Evolutionary conservation across 192 early-diverging fungal genomes (phyloP).

Genomic region (Backusella australiensis): DNA sequence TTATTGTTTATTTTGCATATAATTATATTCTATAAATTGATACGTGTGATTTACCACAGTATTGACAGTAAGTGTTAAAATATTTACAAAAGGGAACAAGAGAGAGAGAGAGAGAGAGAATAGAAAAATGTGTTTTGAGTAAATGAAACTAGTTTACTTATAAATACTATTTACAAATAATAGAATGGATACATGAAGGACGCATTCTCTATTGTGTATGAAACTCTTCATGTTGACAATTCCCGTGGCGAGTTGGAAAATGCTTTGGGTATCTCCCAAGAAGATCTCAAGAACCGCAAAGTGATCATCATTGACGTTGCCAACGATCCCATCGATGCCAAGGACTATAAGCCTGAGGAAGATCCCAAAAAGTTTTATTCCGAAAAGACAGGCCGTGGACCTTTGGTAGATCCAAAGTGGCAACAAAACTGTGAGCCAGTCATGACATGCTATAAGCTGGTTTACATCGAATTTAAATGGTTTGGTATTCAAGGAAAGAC

Average conservation of each 20-base stretch:
- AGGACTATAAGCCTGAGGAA: constrained; percentile 57
- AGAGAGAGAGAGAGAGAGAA: not conserved
- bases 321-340: constrained; percentile 53
- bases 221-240: constrained; percentile 65
- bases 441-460: constrained; percentile 82
- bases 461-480: constrained; percentile 75
- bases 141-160: not conserved
- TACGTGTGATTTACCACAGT: constrained; percentile 3
- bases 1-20: not conserved
- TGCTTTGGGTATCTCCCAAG: constrained; percentile 38
- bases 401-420: constrained; percentile 56
- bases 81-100: not conserved
- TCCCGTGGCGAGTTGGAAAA: constrained; percentile 72
- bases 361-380: constrained; percentile 66
- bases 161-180: not conserved
- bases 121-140: not conserved
- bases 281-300: constrained; percentile 58
- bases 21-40: not conserved
- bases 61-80: constrained; percentile 9
- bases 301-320: constrained; percentile 65
- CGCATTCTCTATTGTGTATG: constrained; percentile 66
- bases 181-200: constrained; percentile 70
- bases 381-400: constrained; percentile 66
- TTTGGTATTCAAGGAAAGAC: constrained; percentile 64
- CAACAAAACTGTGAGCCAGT: constrained; percentile 60